Base-by-base conservation (phyloP, 495 filamentous ascomycete genomes). In the Hypoxylon cercidicola region DNA sequence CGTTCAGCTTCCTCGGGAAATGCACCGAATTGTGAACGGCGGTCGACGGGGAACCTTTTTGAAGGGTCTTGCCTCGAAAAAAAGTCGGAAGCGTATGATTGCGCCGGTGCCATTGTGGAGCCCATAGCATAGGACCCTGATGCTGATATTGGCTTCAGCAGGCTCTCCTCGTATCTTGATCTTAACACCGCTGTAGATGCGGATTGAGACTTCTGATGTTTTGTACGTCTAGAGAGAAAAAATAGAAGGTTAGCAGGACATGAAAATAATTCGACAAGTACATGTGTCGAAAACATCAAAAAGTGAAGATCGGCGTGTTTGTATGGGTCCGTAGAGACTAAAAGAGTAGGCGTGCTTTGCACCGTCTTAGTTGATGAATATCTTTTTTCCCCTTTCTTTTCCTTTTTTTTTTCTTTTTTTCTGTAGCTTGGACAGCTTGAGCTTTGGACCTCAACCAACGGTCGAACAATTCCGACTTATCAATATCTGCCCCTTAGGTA, bases 311-410 rank as follows among this genome's bases (percentile, higher is more conserved):
- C 68, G 64, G 20, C 69, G 47, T 40, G 41, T 55, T 69, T 60
- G 16, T 55, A 68, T 68, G 65, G 65, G 65, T 63, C 65, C 39
- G 51, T 37, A 68, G 65, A 68, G 65, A 68, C 64, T 68, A 68
- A 68, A 68, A 60, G 58, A 64, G 53, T 51, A 52, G 55, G 60
- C 60, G 44, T 64, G 55, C 65, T 60, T 64, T 68, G 65, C 65
- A 64, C 41, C 65, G 49, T 28, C 54, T 48, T 43, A 44, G 19
- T 48, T 56, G 39, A 44, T 50, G 50, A 60, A 55, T 37, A 16
- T n/a, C 15, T 15, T 15, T 60, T 50, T 55, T 7, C 30, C 30
- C 30, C 60, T 49, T 52, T 48, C 19, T 16, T n/a, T 62, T 48
- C 45, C 47, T 32, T 48, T 25, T 16, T n/a, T 62, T 48, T 51